phyloP scores from a whole-genome alignment of 306 rosid species.

The Pyrus communis region DNA sequence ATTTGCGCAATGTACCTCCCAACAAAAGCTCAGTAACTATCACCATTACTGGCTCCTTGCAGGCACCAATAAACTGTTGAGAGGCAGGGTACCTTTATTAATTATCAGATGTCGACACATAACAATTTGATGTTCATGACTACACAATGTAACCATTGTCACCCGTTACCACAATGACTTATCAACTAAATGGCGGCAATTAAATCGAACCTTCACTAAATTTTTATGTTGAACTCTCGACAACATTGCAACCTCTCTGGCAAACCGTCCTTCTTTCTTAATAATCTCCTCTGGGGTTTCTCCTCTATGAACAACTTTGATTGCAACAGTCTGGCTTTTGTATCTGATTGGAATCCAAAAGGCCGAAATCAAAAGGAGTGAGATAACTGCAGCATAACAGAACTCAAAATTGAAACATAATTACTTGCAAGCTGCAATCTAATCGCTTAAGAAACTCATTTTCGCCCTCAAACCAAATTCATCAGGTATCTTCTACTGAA shows the following conservation, averaged over 20 bases:
- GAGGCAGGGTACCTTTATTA: conserved; percentile 20
- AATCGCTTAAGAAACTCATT: conserved; percentile 11
- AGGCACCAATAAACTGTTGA: conserved; percentile 84
- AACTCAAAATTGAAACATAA: not conserved
- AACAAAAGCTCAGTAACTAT: conserved; percentile 83
- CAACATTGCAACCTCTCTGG: conserved; percentile 87
- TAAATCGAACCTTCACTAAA: conserved; percentile 72
- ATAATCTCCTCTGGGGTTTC: conserved; percentile 66
- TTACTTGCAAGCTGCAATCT: not conserved
- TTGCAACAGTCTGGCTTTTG: conserved; percentile 79
- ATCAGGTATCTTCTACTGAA: conserved; percentile 4
- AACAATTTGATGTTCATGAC: conserved; percentile 8
- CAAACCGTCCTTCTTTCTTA: conserved; percentile 73
- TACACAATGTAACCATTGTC: not conserved
- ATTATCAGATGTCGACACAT: conserved; percentile 17
- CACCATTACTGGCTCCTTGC: conserved; percentile 93
- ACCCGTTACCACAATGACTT: conserved; percentile 12
- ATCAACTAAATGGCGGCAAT: conserved; percentile 1
- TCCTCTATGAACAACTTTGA: conserved; percentile 74
- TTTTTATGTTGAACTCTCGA: conserved; percentile 90
- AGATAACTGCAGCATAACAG: conserved; percentile 13
- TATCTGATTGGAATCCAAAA: conserved; percentile 43
- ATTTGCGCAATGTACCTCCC: conserved; percentile 82
- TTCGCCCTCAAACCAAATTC: not conserved
- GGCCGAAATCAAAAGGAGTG: conserved; percentile 8